phyloP scores from a whole-genome alignment of 1,284 basidiomycete genomes.

The Ustilago vetiveriae region DNA sequence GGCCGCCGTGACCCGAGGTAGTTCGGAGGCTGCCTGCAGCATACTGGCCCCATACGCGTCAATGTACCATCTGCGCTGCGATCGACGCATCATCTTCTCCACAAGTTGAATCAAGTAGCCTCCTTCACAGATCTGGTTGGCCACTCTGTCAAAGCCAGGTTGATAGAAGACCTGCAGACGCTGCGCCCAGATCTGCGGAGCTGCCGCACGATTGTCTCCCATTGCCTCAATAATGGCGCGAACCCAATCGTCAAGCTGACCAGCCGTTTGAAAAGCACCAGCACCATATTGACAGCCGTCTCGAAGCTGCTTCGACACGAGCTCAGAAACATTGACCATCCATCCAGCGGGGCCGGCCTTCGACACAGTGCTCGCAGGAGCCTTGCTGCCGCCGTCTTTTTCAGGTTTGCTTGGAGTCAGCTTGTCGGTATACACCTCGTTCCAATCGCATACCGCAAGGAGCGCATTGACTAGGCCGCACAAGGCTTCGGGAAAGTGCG shows the following conservation, averaged over 20 bases:
- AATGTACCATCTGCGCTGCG: conserved; percentile 73
- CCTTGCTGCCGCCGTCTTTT: not conserved
- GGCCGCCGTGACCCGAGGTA: conserved; percentile 18
- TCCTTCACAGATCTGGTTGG: conserved; percentile 69
- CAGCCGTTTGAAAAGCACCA: conserved; percentile 68
- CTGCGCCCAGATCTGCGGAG: conserved; percentile 68
- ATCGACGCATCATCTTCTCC: conserved; percentile 71
- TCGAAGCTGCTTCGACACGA: conserved; percentile 71
- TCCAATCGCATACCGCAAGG: conserved; percentile 73
- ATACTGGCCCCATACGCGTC: conserved; percentile 54
- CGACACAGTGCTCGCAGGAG: not conserved
- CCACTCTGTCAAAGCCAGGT: conserved; percentile 57
- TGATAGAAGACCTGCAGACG: conserved; percentile 69
- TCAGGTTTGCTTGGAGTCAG: too few relatives aligned
- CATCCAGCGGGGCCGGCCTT: conserved; percentile 62
- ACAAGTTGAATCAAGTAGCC: conserved; percentile 72
- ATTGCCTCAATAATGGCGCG: conserved; percentile 66
- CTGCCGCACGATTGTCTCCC: conserved; percentile 47
- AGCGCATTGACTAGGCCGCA: conserved; percentile 73
- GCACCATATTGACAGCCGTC: conserved; percentile 69
- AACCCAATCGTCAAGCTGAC: conserved; percentile 71
- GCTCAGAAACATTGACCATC: conserved; percentile 71
- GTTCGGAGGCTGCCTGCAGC: conserved; percentile 10
- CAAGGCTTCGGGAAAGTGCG: conserved; percentile 73
- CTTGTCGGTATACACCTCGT: conserved; percentile 65